Percentiles rank a stretch among this genome's conserved stretches.
Conservation (phyloP, 108 stramenopile genomes). For the Skeletonema costatum region DNA sequence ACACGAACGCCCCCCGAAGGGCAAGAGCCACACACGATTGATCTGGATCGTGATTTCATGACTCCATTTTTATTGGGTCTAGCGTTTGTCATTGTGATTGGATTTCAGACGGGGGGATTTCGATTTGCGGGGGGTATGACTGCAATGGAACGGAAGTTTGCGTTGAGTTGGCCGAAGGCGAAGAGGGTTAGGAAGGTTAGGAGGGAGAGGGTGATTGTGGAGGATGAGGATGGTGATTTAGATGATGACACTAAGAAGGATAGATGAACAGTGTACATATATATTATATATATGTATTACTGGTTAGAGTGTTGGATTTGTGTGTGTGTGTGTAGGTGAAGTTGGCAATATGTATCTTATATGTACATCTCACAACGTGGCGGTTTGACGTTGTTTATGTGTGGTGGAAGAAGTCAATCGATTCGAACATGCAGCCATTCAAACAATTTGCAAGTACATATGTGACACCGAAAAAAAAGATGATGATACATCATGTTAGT, state of each 20-base stretch:
- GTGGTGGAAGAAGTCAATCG: too few species aligned
- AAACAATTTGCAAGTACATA: too few species aligned
- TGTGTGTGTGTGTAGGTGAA: too few species aligned
- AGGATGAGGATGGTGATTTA: conserved; percentile 5
- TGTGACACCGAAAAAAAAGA: too few species aligned
- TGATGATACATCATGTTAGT: too few species aligned
- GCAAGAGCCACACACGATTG: conserved; percentile 10
- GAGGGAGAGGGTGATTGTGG: conserved; percentile 25
- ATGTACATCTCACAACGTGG: too few species aligned
- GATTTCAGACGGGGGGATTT: conserved; percentile 66
- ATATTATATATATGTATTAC: too few species aligned
- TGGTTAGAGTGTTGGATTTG: too few species aligned
- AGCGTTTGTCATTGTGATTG: conserved; percentile 54
- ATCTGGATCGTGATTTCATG: conserved; percentile 64
- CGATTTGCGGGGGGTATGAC: too few species aligned
- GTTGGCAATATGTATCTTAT: too few species aligned
- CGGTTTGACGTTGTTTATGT: too few species aligned
- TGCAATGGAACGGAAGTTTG: neutral
- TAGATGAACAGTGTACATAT: neutral
- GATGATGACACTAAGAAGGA: conserved; percentile 8
- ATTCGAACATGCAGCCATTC: too few species aligned
- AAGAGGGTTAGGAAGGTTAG: conserved; percentile 47
- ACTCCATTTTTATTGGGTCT: conserved; percentile 59
- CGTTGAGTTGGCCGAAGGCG: conserved; percentile 58
- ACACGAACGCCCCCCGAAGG: neutral